Base-by-base conservation (phyloP, 805 yeast genomes). In the Monosporozyma servazzii region DNA sequence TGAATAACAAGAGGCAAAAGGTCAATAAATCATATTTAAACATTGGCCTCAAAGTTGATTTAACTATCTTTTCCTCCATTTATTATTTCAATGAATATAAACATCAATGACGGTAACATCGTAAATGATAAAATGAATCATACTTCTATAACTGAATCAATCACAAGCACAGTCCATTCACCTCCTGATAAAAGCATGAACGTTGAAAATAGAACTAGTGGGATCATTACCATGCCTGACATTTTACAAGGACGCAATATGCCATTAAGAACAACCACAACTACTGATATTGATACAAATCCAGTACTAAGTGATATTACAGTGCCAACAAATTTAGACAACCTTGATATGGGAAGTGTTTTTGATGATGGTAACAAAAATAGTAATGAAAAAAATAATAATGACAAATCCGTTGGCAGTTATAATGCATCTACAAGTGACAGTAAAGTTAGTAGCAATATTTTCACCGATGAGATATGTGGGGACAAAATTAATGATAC, bases 271-370 rank as follows among this genome's bases (percentile, higher is more conserved):
- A 42, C 40, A 7, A 62, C 66, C 13, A 65, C 69, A 1, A 65
- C 69, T 1, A 66, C 69, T 2, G 58, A 62, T 44, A 39, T 66
- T 13, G 68, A 58, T 40, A 64, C 63, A 1, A 64, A 59, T 45
- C 65, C 68, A 5, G 67, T 64, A 7, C 46, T 64, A 33, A 63
- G 68, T 51, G 52, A 63, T 51, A 58, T 52, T 9, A 53, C 65
- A 4, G 49, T 62, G 25, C 64, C 67, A 8, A 50, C 51, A n/a
- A 53, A 54, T n/a, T 40, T 47, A 18, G 49, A 47, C 25, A 36
- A 36, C n/a, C 15, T 36, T 17, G 46, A 48, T 29, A 48, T 47
- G 37, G 27, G 39, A 15, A 15, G n/a, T 27, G 31, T n/a, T 6
- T 27, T 21, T 30, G 20, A 27, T 37, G 37, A 33, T 40, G 36